Evolutionary conservation across 73 alveolate genomes (phyloP), one percentile per base, ranked within the genome.

Genomic region (Blepharisma stoltei): DNA sequence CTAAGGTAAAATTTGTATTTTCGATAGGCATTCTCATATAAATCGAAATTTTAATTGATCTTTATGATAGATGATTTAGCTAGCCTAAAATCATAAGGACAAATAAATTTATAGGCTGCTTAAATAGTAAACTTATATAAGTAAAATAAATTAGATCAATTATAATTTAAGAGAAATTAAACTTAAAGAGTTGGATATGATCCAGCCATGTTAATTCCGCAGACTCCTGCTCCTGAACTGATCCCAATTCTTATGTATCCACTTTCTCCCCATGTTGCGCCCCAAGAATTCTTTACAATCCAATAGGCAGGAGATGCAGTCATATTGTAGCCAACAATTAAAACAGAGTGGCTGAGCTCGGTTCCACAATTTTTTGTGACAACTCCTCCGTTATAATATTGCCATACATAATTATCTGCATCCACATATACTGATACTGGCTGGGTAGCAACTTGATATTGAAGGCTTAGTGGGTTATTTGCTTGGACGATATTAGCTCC

Each of bases 201-300:
- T 9, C 49, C 73, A 14, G 11, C 11, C 37, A 60, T 14, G 4
- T 60, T n/a, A 18, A 60, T 25, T 20, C 73, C 73, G 73, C 73
- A 60, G 14, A 38, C 5, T 25, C 73, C 73, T 60, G 38, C 49
- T 60, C 73, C 73, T 20, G 73, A 14, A 3, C 18, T 25, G 46
- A 60, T 5, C 2, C 45, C 73, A 6, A 84, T 54, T 6, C 78
- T 23, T 21, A 84, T 81, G 21, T 67, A 84, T 38, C 91, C 91
- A 23, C 54, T 8, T 27, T 81, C 88, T 47, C 88, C 91, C 91
- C 91, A 84, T 23, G 38, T 43, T 9, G 70, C 27, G 44, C 91
- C 88, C 91, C 91, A 84, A 5, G 87, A 80, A 70, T 84, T 84
- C 78, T 70, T 84, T 3, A 84, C 46, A 6, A 47, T 84, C 71